Evolutionary conservation across 768 basidiomycete genomes (phyloP).

Genomic region (Hypholoma fasciculare): DNA sequence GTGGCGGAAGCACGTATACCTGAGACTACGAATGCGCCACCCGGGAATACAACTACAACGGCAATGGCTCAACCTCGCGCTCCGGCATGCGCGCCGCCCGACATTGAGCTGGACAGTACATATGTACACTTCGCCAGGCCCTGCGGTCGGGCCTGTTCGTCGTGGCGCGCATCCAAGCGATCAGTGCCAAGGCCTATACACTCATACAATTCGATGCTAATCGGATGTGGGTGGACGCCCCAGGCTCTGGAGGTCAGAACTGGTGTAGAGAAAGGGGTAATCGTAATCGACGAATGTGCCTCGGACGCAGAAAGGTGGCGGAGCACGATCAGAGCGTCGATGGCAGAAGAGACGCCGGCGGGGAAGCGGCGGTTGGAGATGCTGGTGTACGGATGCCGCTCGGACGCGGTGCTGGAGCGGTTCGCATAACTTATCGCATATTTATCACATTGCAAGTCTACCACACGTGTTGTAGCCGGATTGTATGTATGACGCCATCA

Average conservation of each 20-base stretch:
- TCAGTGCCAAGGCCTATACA: conserved; percentile 36
- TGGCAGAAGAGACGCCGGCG: not conserved
- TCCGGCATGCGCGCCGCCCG: not conserved
- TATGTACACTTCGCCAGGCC: not conserved
- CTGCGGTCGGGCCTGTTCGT: conserved; percentile 16
- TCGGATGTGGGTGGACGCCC: conserved; percentile 44
- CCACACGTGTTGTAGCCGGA: not conserved
- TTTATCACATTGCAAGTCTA: not conserved
- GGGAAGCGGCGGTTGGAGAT: not conserved
- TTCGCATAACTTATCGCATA: conserved; percentile 2
- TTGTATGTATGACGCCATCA: conserved; percentile 2
- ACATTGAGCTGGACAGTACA: not conserved
- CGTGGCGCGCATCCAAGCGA: conserved; percentile 28
- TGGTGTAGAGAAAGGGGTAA: conserved; percentile 27
- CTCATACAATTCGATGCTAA: conserved; percentile 44
- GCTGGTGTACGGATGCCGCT: conserved; percentile 2
- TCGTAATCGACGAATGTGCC: conserved; percentile 35
- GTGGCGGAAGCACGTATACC: not conserved
- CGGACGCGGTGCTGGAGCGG: not conserved
- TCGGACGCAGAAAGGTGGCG: conserved; percentile 8
- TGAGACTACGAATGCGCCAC: not conserved
- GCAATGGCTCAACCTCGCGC: not conserved
- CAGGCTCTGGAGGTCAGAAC: conserved; percentile 1
- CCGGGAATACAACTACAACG: not conserved
- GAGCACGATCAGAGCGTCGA: conserved; percentile 3